phyloP scores from a whole-genome alignment of 768 basidiomycete species.

The Psilocybe subaeruginosa region DNA sequence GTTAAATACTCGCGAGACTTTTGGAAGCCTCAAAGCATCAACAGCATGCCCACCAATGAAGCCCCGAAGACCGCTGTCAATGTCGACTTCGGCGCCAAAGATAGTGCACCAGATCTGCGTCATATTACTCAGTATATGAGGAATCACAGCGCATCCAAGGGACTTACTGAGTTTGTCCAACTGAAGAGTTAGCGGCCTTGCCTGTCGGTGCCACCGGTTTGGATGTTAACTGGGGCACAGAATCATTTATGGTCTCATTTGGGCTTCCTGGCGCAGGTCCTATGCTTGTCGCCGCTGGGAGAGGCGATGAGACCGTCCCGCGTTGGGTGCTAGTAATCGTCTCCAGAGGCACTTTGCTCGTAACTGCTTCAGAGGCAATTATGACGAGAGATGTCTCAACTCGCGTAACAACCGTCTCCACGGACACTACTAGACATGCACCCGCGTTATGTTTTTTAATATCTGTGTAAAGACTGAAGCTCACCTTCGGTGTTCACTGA shows the following conservation, averaged over 20 bases:
- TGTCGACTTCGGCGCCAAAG: not conserved
- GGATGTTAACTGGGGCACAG: not conserved
- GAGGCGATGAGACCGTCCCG: not conserved
- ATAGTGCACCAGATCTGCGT: not conserved
- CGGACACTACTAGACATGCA: constrained; percentile 19
- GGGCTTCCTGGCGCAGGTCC: not conserved
- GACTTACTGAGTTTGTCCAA: not conserved
- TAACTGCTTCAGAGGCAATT: constrained; percentile 21
- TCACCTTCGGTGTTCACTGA: constrained; percentile 9
- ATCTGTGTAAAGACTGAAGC: not conserved
- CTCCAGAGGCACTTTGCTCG: constrained; percentile 20
- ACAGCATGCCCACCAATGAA: not conserved
- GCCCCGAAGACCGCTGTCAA: not conserved
- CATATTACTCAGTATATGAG: not conserved
- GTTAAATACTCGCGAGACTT: not conserved
- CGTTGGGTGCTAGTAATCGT: constrained; percentile 6
- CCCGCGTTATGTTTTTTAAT: not conserved
- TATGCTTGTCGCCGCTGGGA: not conserved
- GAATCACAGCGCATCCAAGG: not conserved
- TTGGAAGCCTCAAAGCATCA: not conserved
- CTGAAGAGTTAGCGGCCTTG: constrained; percentile 1
- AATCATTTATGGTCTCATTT: not conserved
- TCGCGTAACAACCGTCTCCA: constrained; percentile 44
- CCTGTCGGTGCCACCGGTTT: not conserved
- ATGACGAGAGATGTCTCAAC: constrained; percentile 27